These are phyloP conservation scores for Penicillium riverlandense DNA, from an alignment of 495 filamentous ascomycete species.

Conservation along the genomic window DNA sequence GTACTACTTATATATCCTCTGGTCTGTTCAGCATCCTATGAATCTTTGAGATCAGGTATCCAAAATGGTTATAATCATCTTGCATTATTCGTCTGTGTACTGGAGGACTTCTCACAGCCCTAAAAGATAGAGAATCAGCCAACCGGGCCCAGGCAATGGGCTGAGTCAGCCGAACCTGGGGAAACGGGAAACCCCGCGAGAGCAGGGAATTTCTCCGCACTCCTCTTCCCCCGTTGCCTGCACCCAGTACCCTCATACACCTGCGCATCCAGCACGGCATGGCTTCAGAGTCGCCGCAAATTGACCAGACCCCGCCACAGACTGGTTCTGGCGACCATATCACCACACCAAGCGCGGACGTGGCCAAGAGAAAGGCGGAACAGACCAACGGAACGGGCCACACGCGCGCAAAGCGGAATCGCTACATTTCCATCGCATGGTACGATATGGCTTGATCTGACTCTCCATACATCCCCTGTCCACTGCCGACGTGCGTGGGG, in stretches of 20 bases:
- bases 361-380: conserved; percentile 43
- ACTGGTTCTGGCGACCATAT: conserved; percentile 16
- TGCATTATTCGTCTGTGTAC: too few relatives aligned
- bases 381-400: conserved; percentile 35
- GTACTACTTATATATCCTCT: too few relatives aligned
- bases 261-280: conserved; percentile 12
- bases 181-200: conserved; percentile 32
- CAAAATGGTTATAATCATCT: too few relatives aligned
- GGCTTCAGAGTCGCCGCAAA: conserved; percentile 34
- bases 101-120: neutral
- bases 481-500: too few relatives aligned
- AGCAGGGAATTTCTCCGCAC: conserved; percentile 40
- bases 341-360: conserved; percentile 17
- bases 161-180: conserved; percentile 28
- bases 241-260: conserved; percentile 5
- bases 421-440: conserved; percentile 92
- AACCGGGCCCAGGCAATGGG: conserved; percentile 3
- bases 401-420: conserved; percentile 49
- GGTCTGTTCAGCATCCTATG: too few relatives aligned
- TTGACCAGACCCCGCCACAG: conserved; percentile 19
- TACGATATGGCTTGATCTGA: conserved; percentile 36
- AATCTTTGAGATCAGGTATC: too few relatives aligned
- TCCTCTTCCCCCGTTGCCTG: conserved; percentile 5
- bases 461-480: neutral
- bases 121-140: neutral